phyloP scores from a whole-genome alignment of 495 filamentous ascomycete species.

The Talaromyces trachyspermus region DNA sequence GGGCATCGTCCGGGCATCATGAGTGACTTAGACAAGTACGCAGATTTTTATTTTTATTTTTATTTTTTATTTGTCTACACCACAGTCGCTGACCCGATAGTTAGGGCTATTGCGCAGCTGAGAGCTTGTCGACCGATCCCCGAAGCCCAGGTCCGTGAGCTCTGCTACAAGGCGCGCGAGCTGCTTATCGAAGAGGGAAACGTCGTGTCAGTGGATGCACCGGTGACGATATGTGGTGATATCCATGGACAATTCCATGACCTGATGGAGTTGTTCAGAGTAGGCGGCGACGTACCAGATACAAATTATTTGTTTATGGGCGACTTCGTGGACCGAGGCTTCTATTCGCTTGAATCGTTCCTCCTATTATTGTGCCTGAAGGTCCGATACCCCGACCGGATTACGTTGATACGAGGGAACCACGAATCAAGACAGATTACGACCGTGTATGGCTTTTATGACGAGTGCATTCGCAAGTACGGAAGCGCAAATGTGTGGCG shows the following conservation, averaged over 20 bases:
- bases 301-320: conserved; percentile 99
- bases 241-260: conserved; percentile 99
- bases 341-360: conserved; percentile 96
- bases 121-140: conserved; percentile 95
- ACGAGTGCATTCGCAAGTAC: conserved; percentile 96
- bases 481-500: conserved; percentile 96
- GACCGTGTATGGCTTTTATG: conserved; percentile 97
- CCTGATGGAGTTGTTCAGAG: conserved; percentile 95
- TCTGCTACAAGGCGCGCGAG: conserved; percentile 97
- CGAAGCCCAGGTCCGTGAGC: conserved; percentile 86
- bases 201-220: conserved; percentile 90
- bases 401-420: conserved; percentile 93
- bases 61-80: no score
- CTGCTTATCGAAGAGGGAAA: conserved; percentile 97
- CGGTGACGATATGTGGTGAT: conserved; percentile 97
- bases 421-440: conserved; percentile 98
- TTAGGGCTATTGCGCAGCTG: conserved; percentile 85
- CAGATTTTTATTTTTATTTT: neutral
- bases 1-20: conserved; percentile 40
- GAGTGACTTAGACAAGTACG: conserved; percentile 82
- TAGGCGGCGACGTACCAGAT: conserved; percentile 91
- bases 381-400: conserved; percentile 95
- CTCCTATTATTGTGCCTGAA: conserved; percentile 91
- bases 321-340: conserved; percentile 96
- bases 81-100: conserved; percentile 12